Conservation (phyloP, 805 yeast genomes). For the Ogataea nakhonphanomensis region DNA sequence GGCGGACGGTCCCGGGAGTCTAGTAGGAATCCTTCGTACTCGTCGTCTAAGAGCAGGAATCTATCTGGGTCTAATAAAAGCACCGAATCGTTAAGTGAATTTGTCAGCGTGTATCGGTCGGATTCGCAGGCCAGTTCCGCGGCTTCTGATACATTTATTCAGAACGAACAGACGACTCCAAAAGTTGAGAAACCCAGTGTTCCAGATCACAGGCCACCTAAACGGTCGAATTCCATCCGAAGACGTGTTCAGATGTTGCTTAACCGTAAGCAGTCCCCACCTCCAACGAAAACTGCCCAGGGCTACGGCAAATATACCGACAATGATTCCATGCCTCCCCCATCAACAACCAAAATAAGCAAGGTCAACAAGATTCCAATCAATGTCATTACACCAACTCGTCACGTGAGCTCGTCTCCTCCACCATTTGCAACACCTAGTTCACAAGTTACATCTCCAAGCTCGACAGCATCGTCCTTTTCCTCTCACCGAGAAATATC, state of each 20-base stretch:
- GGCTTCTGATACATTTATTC: conserved; percentile 14
- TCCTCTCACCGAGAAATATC: conserved; percentile 10
- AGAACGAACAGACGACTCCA: conserved; percentile 7
- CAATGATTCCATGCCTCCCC: conserved; percentile 19
- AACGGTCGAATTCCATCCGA: conserved; percentile 43
- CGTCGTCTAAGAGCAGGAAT: conserved; percentile 17
- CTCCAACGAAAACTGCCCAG: conserved; percentile 58
- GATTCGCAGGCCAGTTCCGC: conserved; percentile 13
- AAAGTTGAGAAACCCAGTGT: conserved; percentile 14
- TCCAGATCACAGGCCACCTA: conserved; percentile 27
- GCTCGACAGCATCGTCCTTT: conserved; percentile 10
- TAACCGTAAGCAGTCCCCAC: conserved; percentile 41
- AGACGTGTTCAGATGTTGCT: conserved; percentile 51
- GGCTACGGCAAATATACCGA: conserved; percentile 82
- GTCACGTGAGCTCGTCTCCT: conserved; percentile 19
- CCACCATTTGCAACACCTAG: conserved; percentile 22
- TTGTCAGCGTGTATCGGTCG: conserved; percentile 11
- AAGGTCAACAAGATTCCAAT: conserved; percentile 15
- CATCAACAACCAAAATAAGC: conserved; percentile 17
- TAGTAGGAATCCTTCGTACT: conserved; percentile 20
- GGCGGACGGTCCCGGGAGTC: conserved; percentile 31
- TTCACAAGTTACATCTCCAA: conserved; percentile 10
- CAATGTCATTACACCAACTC: conserved; percentile 12
- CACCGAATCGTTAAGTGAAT: conserved; percentile 24
- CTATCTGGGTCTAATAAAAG: conserved; percentile 19